Evolutionary conservation across 2,329 filamentous ascomycete species (phyloP), one percentile per base, ranked within the genome.

Genomic region (Ophiosphaerella herpotricha): DNA sequence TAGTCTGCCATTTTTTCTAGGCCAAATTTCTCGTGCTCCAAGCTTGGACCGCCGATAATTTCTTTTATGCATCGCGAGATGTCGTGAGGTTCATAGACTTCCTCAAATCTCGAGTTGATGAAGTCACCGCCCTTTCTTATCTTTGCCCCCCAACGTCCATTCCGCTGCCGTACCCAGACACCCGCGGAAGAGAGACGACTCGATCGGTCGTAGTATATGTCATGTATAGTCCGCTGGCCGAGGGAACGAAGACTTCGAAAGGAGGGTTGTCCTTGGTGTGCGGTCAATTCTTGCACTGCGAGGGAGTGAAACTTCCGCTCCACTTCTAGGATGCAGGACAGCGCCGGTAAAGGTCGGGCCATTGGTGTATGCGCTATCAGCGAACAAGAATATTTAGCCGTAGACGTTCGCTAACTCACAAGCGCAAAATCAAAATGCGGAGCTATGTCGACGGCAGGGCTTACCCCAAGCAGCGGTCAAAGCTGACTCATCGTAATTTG

Each of bases 191-290:
- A 54, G 26, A 68, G 56, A 5, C 51, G 34, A 32, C 50, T 54
- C 39, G 48, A 40, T 16, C 46, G 53, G 37, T 70, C 64, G 52
- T 58, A 72, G 53, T 71, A 70, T 13, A 50, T 43, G 41, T 71
- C 66, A 38, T 58, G 54, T 32, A 68, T 46, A 24, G 18, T 46
- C 16, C 31, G 44, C 44, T 48, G 45, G 38, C 48, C 37, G 9
- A 52, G 48, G 16, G 42, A 42, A 32, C 36, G 41, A 18, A 55
- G 45, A 40, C 45, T 55, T 7, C 31, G 33, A 16, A 55, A 55
- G n/a, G 45, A 41, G 43, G 52, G 48, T 37, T 38, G 39, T 18
- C 48, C 48, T 13, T 31, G 16, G 36, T 48, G 24, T 44, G 40
- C 33, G 39, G 41, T 45, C 18, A 54, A 34, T 36, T 54, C 40